A percentile compares a stretch with the other conserved stretches of the same genome.
phyloP scores from a whole-genome alignment of 2,329 filamentous ascomycete genomes.

The Colletotrichum karsti region DNA sequence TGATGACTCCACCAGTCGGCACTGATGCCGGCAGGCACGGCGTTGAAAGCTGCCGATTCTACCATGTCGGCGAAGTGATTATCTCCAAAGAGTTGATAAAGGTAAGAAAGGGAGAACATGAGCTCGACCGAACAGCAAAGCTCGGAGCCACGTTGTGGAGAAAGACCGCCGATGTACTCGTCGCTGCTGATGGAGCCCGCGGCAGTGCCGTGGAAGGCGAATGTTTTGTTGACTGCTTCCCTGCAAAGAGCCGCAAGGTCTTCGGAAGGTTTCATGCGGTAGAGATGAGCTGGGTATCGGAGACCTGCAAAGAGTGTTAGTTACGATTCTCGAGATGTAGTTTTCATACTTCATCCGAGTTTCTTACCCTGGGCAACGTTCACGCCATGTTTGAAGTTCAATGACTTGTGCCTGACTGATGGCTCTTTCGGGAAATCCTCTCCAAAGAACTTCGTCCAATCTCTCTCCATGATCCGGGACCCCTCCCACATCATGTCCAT shows the following conservation, averaged over 20 bases:
- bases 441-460: constrained; percentile 44
- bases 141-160: constrained; percentile 46
- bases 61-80: constrained; percentile 56
- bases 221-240: constrained; percentile 45
- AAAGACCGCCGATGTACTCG: constrained; percentile 46
- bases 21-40: constrained; percentile 58
- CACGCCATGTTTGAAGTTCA: constrained; percentile 49
- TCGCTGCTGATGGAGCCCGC: constrained; percentile 52
- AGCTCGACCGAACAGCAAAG: constrained; percentile 45
- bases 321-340: too few relatives aligned
- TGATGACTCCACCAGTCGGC: constrained; percentile 64
- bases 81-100: constrained; percentile 42
- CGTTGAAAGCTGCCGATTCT: constrained; percentile 63
- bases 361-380: constrained; percentile 52
- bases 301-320: constrained; percentile 36
- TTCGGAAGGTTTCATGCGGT: constrained; percentile 47
- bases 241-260: constrained; percentile 44
- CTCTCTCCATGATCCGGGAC: constrained; percentile 32
- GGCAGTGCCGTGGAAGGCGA: constrained; percentile 47
- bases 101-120: constrained; percentile 41
- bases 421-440: background rate
- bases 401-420: constrained; percentile 39
- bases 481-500: constrained; percentile 48
- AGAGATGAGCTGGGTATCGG: constrained; percentile 48
- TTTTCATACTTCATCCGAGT: background rate